Evolutionary conservation across 78 protist genomes (phyloP), one percentile per base, ranked within the genome.

Genomic region (Monocercomonoides exilis): DNA sequence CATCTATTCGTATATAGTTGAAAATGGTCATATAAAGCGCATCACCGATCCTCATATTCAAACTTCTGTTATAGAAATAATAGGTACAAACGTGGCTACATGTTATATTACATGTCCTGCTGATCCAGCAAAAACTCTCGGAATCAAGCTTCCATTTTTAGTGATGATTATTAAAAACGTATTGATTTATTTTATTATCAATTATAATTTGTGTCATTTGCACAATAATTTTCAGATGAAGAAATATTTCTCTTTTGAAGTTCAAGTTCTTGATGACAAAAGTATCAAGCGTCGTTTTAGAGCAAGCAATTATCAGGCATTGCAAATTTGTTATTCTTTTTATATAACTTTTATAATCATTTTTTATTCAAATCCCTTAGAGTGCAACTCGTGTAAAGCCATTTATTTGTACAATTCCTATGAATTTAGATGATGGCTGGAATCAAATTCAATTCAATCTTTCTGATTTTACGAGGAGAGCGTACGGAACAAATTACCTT

Each of bases 401-500:
- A 1, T 95, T 92, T 90, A 95, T 97, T 43, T 96, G 98, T 89
- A 96, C 98, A 11, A 93, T 97, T 96, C 99, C 99, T 6, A 94
- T 97, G 97, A 63, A 94, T 11, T 90, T 97, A 6, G 98, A 96
- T 81, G 98, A 92, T 34, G 98, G 98, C 1, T 96, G 98, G 99
- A 96, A 96, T 81, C 97, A 94, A 90, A 94, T 97, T 80, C 97
- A 96, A 91, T 94, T 97, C 92, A 94, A 97, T 91, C 90, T 97
- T 32, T 70, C 93, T 4, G 98, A 97, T 87, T 93, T 96, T 88
- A 94, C 96, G 0, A 90, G 45, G 63, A 29, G 93, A 1, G 98
- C 97, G n/a, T 97, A 94, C 89, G 98, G 98, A 11, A 95, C 98
- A 33, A 89, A 93, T 87, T 96, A 95, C 88, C 87, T 94, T 38